Evolutionary conservation across 2,329 filamentous ascomycete genomes (phyloP), one percentile per base, ranked within the genome.

Genomic region (Aspergillus chevalieri): DNA sequence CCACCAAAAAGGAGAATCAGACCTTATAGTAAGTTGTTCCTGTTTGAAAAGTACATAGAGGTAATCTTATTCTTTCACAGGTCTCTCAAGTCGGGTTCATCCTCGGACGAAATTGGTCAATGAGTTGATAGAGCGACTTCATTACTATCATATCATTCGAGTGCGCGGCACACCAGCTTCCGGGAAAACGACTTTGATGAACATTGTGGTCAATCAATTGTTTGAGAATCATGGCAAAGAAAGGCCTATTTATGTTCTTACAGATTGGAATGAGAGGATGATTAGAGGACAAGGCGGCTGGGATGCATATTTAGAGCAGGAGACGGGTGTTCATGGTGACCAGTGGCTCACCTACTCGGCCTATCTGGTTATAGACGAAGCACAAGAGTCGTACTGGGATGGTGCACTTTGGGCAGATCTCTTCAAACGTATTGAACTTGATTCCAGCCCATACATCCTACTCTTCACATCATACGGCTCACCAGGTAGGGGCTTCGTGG

Each of bases 291-390:
- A 10, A 44, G 22, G 15, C 19, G 47, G 45, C 39, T 54, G 48
- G 50, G 39, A 24, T 12, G 7, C 2, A 2, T 50, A 53, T 46
- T 47, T 55, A 9, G 12, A 48, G 30, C 3, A 47, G 21, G 6
- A 51, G 41, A 54, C 50, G 10, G 52, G 54, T 14, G 21, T 48
- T 33, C 26, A 47, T 33, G 54, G 52, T 24, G 10, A 33, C 14
- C 1, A 10, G 14, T 54, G 52, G 50, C 14, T 34, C 14, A 47
- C 8, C 3, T 30, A 51, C 26, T 19, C 14, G 6, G 54, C 36
- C 9, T 57, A 50, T 43, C 38, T 57, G 1, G 34, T 57, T 43
- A n/a, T 52, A 14, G 54, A 57, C 41, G 50, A 57, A 19, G 54
- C 52, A 2, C 52, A 55, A 36, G 8, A 47, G 24, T 43, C 48